Percentiles rank a stretch among this genome's conserved stretches.
These are phyloP conservation scores for Podaxis sp. DNA, from an alignment of 768 basidiomycete species.

Conservation along the genomic window DNA sequence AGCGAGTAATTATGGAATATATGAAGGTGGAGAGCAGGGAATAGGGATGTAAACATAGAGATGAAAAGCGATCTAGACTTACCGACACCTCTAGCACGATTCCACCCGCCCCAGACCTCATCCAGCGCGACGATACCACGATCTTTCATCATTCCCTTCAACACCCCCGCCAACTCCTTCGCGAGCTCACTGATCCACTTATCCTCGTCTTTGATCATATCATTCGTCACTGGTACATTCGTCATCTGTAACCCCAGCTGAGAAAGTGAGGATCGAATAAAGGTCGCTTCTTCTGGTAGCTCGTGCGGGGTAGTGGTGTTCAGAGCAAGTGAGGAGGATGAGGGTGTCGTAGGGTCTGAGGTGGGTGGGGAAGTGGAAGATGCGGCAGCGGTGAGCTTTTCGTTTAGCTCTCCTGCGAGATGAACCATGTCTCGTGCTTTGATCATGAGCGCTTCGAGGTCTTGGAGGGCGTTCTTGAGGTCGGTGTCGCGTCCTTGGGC, in stretches of 20 bases:
- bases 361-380: conserved; percentile 24
- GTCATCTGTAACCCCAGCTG: conserved; percentile 82
- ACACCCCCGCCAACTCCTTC: conserved; percentile 73
- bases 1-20: too few relatives aligned
- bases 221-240: conserved; percentile 80
- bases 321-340: conserved; percentile 26
- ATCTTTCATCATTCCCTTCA: conserved; percentile 75
- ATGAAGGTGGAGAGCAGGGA: not conserved
- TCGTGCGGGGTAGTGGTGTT: conserved; percentile 33
- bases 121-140: conserved; percentile 86
- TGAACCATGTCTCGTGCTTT: conserved; percentile 93
- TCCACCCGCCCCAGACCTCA: conserved; percentile 96
- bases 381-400: conserved; percentile 59
- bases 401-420: conserved; percentile 85
- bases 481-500: conserved; percentile 61
- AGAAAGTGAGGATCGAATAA: conserved; percentile 86
- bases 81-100: conserved; percentile 84
- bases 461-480: conserved; percentile 76
- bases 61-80: conserved; percentile 26
- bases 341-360: conserved; percentile 20
- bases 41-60: not conserved
- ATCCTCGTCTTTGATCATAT: conserved; percentile 83
- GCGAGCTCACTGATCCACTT: conserved; percentile 81
- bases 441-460: conserved; percentile 87
- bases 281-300: conserved; percentile 81